These are phyloP conservation scores for Hordeum marinum DNA, from an alignment of 176 grass and related monocot species.

Conservation along the genomic window DNA sequence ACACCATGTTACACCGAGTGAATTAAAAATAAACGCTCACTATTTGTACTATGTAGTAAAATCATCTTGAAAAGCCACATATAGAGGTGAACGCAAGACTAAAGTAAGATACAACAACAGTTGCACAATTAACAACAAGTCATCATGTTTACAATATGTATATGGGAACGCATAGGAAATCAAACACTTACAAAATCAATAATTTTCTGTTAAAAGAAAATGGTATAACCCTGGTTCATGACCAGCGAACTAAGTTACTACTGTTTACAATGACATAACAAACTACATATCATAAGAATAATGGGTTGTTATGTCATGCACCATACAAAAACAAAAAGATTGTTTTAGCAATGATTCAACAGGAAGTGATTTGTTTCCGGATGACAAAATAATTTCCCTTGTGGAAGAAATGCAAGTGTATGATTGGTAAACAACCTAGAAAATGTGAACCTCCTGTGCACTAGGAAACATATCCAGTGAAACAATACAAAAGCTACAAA, in stretches of 20 bases:
- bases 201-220: not conserved
- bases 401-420: not conserved
- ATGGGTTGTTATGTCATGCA: not conserved
- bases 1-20: not conserved
- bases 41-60: not conserved
- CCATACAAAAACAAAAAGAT: not conserved
- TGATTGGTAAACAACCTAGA: not conserved
- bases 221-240: not conserved
- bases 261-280: not conserved
- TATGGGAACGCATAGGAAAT: not conserved
- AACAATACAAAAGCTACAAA: not conserved
- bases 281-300: not conserved
- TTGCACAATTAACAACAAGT: not conserved
- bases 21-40: not conserved
- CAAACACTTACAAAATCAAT: not conserved
- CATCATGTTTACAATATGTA: not conserved
- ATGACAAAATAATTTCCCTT: not conserved
- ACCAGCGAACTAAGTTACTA: not conserved
- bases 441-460: not conserved
- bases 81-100: not conserved
- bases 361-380: not conserved
- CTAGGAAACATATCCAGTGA: not conserved
- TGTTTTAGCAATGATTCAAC: not conserved
- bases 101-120: not conserved
- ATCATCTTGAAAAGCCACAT: not conserved